Percentiles rank a stretch among this genome's conserved stretches.
phyloP scores from a whole-genome alignment of 2,329 filamentous ascomycete genomes.

The Bipolaris gigantea region DNA sequence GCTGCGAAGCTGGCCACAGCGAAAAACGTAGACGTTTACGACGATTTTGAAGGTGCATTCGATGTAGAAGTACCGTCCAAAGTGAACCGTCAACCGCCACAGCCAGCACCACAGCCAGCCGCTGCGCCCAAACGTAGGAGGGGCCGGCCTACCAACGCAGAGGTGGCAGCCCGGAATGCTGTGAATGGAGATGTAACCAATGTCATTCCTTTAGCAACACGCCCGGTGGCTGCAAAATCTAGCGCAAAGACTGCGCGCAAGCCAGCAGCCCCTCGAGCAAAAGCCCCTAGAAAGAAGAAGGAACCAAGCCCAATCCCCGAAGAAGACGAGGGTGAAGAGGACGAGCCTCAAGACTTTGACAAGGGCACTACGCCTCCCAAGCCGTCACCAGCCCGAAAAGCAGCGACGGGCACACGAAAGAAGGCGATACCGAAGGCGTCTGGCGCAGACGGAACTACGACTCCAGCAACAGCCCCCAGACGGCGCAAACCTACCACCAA shows the following conservation, averaged over 20 bases:
- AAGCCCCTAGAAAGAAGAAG: constrained; percentile 16
- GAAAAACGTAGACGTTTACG: constrained; percentile 44
- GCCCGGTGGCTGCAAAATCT: constrained; percentile 7
- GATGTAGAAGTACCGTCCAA: constrained; percentile 24
- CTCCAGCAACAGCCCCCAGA: constrained; percentile 21
- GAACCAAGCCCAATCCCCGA: constrained; percentile 8
- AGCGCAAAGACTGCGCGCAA: constrained; percentile 21
- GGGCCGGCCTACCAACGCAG: constrained; percentile 18
- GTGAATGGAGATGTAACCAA: constrained; percentile 12
- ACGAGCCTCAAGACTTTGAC: constrained; percentile 3
- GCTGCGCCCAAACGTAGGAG: constrained; percentile 25
- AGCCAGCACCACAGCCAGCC: constrained; percentile 15
- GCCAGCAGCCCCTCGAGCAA: constrained; percentile 12
- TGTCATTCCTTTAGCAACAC: constrained; percentile 20
- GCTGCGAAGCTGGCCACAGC: constrained; percentile 8
- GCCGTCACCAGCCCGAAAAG: constrained; percentile 12
- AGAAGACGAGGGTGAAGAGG: constrained; percentile 9
- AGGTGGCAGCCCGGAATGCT: constrained; percentile 20
- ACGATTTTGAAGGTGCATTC: constrained; percentile 50
- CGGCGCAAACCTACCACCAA: constrained; percentile 15
- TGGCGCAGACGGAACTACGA: constrained; percentile 14
- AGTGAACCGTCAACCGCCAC: constrained; percentile 6
- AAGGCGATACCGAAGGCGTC: background rate
- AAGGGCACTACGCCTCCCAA: constrained; percentile 13
- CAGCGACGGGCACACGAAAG: constrained; percentile 10